Conservation (phyloP, 768 basidiomycete genomes). For the Gymnopilus junonius region DNA sequence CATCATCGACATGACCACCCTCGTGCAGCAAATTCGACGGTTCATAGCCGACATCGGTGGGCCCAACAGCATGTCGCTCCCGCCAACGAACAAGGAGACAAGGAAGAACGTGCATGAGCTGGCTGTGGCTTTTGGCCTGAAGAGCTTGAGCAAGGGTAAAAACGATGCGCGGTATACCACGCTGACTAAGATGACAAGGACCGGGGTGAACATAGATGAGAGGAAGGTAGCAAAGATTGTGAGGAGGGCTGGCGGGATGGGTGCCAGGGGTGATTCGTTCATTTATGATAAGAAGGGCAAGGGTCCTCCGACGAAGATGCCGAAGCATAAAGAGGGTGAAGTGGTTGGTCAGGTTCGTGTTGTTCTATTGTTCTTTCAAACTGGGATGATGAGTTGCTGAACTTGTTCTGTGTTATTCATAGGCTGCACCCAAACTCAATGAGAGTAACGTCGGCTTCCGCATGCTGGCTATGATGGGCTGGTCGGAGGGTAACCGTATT, state of each 20-base stretch:
- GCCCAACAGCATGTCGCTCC: slow-evolving; percentile 62
- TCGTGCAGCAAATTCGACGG: slow-evolving; percentile 69
- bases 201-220: slow-evolving; percentile 62
- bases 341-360: slow-evolving; percentile 77
- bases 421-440: slow-evolving; percentile 84
- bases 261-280: slow-evolving; percentile 39
- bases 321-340: slow-evolving; percentile 79
- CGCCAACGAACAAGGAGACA: slow-evolving; percentile 76
- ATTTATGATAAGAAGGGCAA: slow-evolving; percentile 35
- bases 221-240: slow-evolving; percentile 53
- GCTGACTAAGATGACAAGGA: slow-evolving; percentile 67
- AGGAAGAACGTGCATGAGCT: slow-evolving; percentile 80
- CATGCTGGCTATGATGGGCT: slow-evolving; percentile 91
- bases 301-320: slow-evolving; percentile 29
- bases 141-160: slow-evolving; percentile 75
- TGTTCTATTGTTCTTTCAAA: not conserved
- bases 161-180: slow-evolving; percentile 78
- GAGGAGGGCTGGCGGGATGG: slow-evolving; percentile 39
- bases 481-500: slow-evolving; percentile 82
- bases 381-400: not conserved
- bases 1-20: slow-evolving; percentile 66
- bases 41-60: slow-evolving; percentile 67
- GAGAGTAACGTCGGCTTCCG: slow-evolving; percentile 84
- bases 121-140: slow-evolving; percentile 77
- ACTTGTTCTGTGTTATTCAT: slow-evolving; percentile 4